phyloP scores from a whole-genome alignment of 1,284 basidiomycete genomes.

The Leccinum angustisporum region DNA sequence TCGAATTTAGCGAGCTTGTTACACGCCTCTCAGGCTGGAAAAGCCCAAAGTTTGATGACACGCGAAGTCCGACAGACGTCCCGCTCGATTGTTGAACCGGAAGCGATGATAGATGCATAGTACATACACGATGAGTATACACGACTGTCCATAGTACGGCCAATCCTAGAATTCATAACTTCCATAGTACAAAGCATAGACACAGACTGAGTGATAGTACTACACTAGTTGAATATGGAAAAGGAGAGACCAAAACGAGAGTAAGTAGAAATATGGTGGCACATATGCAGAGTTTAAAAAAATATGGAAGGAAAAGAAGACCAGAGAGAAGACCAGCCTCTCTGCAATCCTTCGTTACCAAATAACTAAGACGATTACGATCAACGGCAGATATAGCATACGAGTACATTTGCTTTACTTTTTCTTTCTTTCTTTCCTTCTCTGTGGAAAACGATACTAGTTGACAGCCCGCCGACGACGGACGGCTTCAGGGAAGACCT shows the following conservation, averaged over 20 bases:
- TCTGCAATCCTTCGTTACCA: constrained; percentile 17
- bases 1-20: background rate
- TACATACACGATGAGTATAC: background rate
- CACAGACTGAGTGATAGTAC: background rate
- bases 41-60: background rate
- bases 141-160: background rate
- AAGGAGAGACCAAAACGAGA: background rate
- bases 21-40: background rate
- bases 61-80: background rate
- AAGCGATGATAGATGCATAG: background rate
- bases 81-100: background rate
- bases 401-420: constrained; percentile 13
- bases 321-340: constrained; percentile 19
- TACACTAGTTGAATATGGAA: background rate
- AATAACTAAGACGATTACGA: constrained; percentile 24
- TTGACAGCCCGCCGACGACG: constrained; percentile 15
- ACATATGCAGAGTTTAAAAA: background rate
- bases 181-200: background rate
- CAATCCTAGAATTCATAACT: background rate
- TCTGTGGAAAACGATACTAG: constrained; percentile 1
- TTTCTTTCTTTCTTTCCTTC: background rate
- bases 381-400: constrained; percentile 1
- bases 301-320: constrained; percentile 9
- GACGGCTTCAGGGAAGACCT: constrained; percentile 31
- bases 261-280: background rate